These are phyloP conservation scores for Yarrowia deformans DNA, from an alignment of 805 yeast genomes.

Conservation along the genomic window DNA sequence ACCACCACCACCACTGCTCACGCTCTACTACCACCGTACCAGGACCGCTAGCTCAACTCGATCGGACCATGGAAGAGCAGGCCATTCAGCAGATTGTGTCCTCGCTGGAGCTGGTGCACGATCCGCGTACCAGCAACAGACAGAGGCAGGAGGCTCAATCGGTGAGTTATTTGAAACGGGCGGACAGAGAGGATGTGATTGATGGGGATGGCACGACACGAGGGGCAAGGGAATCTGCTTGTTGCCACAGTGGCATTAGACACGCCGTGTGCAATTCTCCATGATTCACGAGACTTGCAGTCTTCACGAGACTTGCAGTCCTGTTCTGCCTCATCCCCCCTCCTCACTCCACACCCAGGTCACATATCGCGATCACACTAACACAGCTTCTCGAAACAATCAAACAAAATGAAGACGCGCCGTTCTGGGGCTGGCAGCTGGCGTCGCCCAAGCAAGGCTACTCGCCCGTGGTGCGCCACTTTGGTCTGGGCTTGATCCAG, in stretches of 20 bases:
- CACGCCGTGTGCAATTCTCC: too few relatives aligned
- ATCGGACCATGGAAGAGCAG: constrained; percentile 44
- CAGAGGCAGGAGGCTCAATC: constrained; percentile 61
- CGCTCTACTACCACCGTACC: neutral
- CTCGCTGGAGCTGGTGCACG: constrained; percentile 65
- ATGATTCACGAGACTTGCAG: too few relatives aligned
- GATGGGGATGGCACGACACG: neutral
- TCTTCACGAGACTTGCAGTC: too few relatives aligned
- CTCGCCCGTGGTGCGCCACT: constrained; percentile 82
- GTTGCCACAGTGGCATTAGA: neutral
- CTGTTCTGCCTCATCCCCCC: too few relatives aligned
- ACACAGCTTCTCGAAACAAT: constrained; percentile 71
- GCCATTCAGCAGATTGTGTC: constrained; percentile 77
- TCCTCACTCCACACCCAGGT: too few relatives aligned
- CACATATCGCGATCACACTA: neutral
- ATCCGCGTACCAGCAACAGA: constrained; percentile 48
- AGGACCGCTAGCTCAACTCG: constrained; percentile 17
- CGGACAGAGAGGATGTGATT: neutral
- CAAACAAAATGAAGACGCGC: constrained; percentile 80
- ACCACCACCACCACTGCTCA: constrained; percentile 8
- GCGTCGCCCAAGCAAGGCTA: constrained; percentile 68
- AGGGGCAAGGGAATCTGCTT: neutral
- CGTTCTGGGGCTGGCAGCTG: constrained; percentile 89
- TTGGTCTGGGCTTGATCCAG: constrained; percentile 82
- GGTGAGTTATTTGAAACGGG: constrained; percentile 44